Conservation (phyloP, 306 rosid genomes). For the Hippophae rhamnoides region DNA sequence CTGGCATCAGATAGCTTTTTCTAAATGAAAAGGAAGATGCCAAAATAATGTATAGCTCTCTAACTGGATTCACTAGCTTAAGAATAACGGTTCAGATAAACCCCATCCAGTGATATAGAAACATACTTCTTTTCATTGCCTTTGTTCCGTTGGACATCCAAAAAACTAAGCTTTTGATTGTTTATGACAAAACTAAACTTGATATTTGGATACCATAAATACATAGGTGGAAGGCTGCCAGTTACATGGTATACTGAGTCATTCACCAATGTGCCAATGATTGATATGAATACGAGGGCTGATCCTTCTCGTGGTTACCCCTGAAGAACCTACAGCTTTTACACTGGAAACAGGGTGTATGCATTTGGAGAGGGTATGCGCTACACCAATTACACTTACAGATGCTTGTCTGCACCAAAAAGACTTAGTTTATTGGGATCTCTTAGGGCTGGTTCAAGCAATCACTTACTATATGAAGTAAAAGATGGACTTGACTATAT, state of each 20-base stretch:
- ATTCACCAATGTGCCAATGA: slow-evolving; percentile 71
- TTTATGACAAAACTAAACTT: slow-evolving; percentile 7
- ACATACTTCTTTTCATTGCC: no score
- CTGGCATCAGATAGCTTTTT: not conserved
- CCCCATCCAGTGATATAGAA: not conserved
- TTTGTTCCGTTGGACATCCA: not conserved
- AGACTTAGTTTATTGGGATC: slow-evolving; percentile 32
- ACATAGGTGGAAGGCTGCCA: slow-evolving; percentile 71
- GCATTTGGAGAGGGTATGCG: slow-evolving; percentile 87
- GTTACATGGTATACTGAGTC: slow-evolving; percentile 91
- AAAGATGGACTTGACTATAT: slow-evolving; percentile 30
- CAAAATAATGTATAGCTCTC: no score
- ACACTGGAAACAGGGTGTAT: slow-evolving; percentile 58
- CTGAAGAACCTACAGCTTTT: slow-evolving; percentile 84
- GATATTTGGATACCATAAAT: slow-evolving; percentile 14
- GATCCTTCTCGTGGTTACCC: slow-evolving; percentile 76
- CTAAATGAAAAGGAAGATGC: not conserved
- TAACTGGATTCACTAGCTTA: no score
- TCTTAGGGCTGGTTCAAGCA: slow-evolving; percentile 21
- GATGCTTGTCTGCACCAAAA: slow-evolving; percentile 55
- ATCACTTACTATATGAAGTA: slow-evolving; percentile 20
- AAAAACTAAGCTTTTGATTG: not conserved
- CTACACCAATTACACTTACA: slow-evolving; percentile 55
- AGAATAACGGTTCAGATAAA: no score
- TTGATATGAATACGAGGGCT: slow-evolving; percentile 79